Base-by-base conservation (phyloP, 306 rosid species). In the Clitoria ternatea region DNA sequence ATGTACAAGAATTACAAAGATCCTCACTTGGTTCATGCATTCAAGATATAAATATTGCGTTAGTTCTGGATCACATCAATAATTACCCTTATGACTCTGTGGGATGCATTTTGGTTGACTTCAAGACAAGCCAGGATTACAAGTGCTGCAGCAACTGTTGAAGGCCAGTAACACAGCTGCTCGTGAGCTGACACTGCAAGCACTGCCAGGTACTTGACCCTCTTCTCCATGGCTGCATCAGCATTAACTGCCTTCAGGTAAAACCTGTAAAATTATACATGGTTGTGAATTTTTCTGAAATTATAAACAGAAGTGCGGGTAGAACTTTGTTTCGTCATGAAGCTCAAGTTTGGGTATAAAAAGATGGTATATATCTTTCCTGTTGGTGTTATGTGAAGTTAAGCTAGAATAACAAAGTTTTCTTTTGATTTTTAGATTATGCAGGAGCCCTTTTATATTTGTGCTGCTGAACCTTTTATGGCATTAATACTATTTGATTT, bases 71-170 rank as follows among this genome's bases (percentile, higher is more conserved):
- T 18, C 3, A 59, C n/a, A 15, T 70, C 5, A 52, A 45, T 29
- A 62, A 48, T 69, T 78, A 94, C 99, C 92, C 85, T 80, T 10
- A 86, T 83, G 60, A 95, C 85, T 66, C 83, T 85, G 74, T 74
- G 75, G 64, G 83, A 69, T 61, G 75, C 85, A 47, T 83, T 77
- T 53, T 77, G 76, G 71, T 79, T 74, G 74, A 61, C 37, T 78
- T 88, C 87, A 24, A 89, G 77, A 80, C 86, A 80, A 48, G 96
- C 97, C 77, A 91, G 79, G 77, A 87, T 85, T 52, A 95, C 96
- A 36, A 95, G 66, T 10, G 97, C 90, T 73, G 99, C 99, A 44
- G 97, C 99, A 79, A 94, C 85, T 43, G 97, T 94, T 78, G 99
- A 91, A 45, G 99, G 97, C 87, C 87, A 78, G 81, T 80, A 91